phyloP scores from a whole-genome alignment of 129 eudicot genomes.

The Flaveria robusta region DNA sequence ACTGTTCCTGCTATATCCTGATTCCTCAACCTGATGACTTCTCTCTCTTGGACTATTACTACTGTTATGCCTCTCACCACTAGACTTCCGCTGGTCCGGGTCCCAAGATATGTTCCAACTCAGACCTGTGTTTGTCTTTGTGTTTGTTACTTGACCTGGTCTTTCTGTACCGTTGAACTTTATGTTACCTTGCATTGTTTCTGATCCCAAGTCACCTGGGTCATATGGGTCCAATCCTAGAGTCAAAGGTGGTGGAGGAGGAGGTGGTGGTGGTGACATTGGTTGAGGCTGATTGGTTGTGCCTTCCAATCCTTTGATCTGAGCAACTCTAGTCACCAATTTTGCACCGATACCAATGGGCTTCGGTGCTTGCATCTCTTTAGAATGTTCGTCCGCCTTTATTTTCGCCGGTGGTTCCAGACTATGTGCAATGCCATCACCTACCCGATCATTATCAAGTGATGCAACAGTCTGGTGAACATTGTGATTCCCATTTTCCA shows the following conservation, averaged over 20 bases:
- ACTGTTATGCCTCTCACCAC: constrained; percentile 14
- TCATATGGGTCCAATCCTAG: constrained; percentile 43
- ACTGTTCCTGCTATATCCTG: constrained; percentile 57
- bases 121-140: constrained; percentile 29
- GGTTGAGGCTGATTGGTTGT: constrained; percentile 20
- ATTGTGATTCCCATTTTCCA: constrained; percentile 25
- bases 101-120: constrained; percentile 42
- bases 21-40: constrained; percentile 45
- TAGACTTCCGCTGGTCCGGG: constrained; percentile 32
- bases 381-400: constrained; percentile 11
- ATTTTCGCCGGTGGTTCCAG: neutral
- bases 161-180: constrained; percentile 44
- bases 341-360: constrained; percentile 27
- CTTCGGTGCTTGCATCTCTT: constrained; percentile 27
- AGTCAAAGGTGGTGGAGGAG: constrained; percentile 28
- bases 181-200: constrained; percentile 24
- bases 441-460: neutral
- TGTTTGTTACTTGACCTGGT: constrained; percentile 40
- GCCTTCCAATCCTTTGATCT: constrained; percentile 30
- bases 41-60: constrained; percentile 38
- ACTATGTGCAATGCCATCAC: neutral
- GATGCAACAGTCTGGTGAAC: neutral
- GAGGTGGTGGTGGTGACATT: constrained; percentile 27
- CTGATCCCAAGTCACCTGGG: constrained; percentile 32
- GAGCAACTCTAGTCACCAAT: constrained; percentile 34